Base-by-base conservation (phyloP, 2,329 filamentous ascomycete genomes). In the Zymoseptoria crescenta region DNA sequence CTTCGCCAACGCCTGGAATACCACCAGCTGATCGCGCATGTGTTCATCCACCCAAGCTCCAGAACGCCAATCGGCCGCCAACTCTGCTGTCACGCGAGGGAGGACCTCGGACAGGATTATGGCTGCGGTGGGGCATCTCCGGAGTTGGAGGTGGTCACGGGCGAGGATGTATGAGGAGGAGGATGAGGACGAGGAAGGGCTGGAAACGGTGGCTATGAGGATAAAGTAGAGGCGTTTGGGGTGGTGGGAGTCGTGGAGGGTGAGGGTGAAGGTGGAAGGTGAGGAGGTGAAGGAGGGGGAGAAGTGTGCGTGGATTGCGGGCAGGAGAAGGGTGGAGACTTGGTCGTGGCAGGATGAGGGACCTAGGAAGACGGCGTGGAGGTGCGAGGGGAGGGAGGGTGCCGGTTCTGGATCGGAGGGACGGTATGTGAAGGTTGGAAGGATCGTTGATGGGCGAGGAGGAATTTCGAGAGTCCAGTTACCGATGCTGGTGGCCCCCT, bases 21-120 rank as follows among this genome's bases (percentile, higher is more conserved):
- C 75, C 1, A 84, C 79, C 27, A 86, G 63, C 65, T 86, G 83
- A 68, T 86, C 83, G 50, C 80, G 73, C 77, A 83, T 76, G 61
- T 77, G 75, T 66, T 78, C 75, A 64, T 86, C 83, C 3, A 84
- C 77, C 63, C 76, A 80, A 0, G 79, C 77, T 0, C 72, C 74
- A 59, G 77, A 73, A 10, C 71, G 67, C 51, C 82, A 69, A 59
- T 85, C 81, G 1, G 63, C 54, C 0, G 75, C 65, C 35, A 85
- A 69, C 8, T 77, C 73, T 0, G 71, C 67, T 2, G 77, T 73
- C 3, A 81, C 80, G 7, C 69, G 68, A 29, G 75, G 70, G 3
- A 78, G 74, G 45, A 83, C 70, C 2, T 68, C 64, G 1, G 62
- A 62, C 41, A 62, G 54, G 27, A 62, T 51, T 9, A 58, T 59